A percentile compares a stretch with the other conserved stretches of the same genome.
phyloP scores from a whole-genome alignment of 1,139 yeast genomes.

The Hanseniaspora sp. region DNA sequence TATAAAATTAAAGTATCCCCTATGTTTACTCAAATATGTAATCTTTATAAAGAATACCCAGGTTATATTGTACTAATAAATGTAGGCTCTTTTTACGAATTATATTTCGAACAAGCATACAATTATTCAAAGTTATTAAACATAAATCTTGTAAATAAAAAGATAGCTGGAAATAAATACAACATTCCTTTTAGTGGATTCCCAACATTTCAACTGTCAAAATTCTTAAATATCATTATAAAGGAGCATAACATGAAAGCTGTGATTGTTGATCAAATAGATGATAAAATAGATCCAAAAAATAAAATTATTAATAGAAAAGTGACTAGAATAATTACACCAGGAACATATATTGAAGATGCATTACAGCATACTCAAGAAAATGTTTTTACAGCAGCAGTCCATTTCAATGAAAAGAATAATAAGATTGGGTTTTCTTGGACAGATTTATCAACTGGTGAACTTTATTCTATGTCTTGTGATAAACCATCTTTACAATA shows the following conservation, averaged over 20 bases:
- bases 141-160: constrained; percentile 43
- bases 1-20: constrained; percentile 1
- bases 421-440: constrained; percentile 64
- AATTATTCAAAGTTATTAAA: constrained; percentile 61
- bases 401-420: constrained; percentile 37
- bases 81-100: constrained; percentile 83
- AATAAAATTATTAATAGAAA: constrained; percentile 39
- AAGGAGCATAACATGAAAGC: constrained; percentile 59
- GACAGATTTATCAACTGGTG: constrained; percentile 83
- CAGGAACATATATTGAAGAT: constrained; percentile 88
- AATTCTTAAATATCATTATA: constrained; percentile 63
- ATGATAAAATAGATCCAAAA: constrained; percentile 24
- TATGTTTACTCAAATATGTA: constrained; percentile 26
- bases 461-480: constrained; percentile 47
- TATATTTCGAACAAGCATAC: constrained; percentile 80
- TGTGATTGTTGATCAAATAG: constrained; percentile 66
- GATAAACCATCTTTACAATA: background rate
- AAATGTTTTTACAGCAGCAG: constrained; percentile 46
- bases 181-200: constrained; percentile 84
- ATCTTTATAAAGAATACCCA: constrained; percentile 41
- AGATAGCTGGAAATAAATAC: constrained; percentile 32
- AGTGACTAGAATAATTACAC: constrained; percentile 71
- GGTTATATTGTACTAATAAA: constrained; percentile 74
- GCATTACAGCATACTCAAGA: constrained; percentile 62
- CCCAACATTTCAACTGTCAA: constrained; percentile 59